Conservation (phyloP, 352 stramenopile species). For the Phytophthora syringae region DNA sequence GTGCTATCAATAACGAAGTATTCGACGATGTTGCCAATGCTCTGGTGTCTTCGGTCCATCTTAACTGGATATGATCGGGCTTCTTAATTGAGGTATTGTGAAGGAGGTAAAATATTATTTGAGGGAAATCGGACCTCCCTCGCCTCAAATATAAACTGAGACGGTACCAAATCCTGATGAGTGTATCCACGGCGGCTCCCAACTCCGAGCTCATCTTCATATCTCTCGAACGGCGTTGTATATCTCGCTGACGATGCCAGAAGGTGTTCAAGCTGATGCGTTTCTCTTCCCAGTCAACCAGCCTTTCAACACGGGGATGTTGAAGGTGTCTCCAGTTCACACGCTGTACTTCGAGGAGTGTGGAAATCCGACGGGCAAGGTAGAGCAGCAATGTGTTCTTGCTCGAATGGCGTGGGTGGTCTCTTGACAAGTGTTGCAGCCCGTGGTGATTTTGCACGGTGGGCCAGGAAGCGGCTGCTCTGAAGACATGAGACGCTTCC, state of each 20-base stretch:
- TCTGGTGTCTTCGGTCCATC: too few relatives aligned
- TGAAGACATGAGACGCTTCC: slow-evolving; percentile 88
- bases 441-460: background rate
- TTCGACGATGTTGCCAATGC: too few relatives aligned
- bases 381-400: slow-evolving; percentile 1
- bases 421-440: background rate
- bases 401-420: background rate
- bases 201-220: too few relatives aligned
- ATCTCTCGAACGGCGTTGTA: too few relatives aligned
- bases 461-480: slow-evolving; percentile 86
- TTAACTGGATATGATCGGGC: too few relatives aligned
- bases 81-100: too few relatives aligned
- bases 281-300: slow-evolving; percentile 75
- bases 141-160: too few relatives aligned
- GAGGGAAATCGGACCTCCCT: too few relatives aligned
- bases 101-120: too few relatives aligned
- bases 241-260: slow-evolving; percentile 9
- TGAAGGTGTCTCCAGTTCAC: slow-evolving; percentile 47
- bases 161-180: too few relatives aligned
- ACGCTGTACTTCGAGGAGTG: background rate
- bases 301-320: slow-evolving; percentile 63
- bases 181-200: too few relatives aligned
- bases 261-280: slow-evolving; percentile 36
- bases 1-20: too few relatives aligned
- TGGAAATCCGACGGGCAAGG: background rate